Evolutionary conservation across 306 rosid genomes (phyloP).

Genomic region (Ormosia emarginata): DNA sequence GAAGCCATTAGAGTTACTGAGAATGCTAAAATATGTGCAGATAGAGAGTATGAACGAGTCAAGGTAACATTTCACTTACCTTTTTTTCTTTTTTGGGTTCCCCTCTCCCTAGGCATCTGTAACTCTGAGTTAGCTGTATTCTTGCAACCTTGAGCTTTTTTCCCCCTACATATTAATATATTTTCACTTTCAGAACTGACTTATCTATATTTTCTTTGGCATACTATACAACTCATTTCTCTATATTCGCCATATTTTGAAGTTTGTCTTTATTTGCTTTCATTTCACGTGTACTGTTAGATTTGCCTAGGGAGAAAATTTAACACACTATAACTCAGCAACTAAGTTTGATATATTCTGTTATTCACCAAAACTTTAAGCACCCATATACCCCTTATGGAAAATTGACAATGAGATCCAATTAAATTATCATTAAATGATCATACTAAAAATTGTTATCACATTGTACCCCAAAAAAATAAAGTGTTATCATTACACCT

Average conservation of each 20-base stretch:
- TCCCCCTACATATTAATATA: neutral
- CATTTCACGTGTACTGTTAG: neutral
- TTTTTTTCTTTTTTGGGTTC: neutral
- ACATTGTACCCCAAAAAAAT: no score
- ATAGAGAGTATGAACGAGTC: slow-evolving; percentile 76
- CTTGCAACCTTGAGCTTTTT: neutral
- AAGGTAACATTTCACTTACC: slow-evolving; percentile 52
- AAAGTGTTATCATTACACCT: neutral
- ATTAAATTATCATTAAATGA: slow-evolving; percentile 1
- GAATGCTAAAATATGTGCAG: slow-evolving; percentile 69
- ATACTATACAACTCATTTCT: neutral
- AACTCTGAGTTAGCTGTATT: neutral
- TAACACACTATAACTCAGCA: neutral
- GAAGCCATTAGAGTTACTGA: slow-evolving; percentile 67
- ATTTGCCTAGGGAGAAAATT: neutral
- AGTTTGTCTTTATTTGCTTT: neutral
- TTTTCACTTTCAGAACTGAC: neutral
- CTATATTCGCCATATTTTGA: neutral
- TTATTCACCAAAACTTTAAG: neutral
- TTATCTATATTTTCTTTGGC: slow-evolving; percentile 7
- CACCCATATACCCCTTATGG: neutral
- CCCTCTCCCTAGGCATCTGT: neutral
- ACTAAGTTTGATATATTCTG: neutral
- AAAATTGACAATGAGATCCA: neutral
- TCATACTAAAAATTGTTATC: neutral